A percentile compares a stretch with the other conserved stretches of the same genome.
These are phyloP conservation scores for Ensete glaucum DNA, from an alignment of 176 grass and related monocot species.

Conservation along the genomic window DNA sequence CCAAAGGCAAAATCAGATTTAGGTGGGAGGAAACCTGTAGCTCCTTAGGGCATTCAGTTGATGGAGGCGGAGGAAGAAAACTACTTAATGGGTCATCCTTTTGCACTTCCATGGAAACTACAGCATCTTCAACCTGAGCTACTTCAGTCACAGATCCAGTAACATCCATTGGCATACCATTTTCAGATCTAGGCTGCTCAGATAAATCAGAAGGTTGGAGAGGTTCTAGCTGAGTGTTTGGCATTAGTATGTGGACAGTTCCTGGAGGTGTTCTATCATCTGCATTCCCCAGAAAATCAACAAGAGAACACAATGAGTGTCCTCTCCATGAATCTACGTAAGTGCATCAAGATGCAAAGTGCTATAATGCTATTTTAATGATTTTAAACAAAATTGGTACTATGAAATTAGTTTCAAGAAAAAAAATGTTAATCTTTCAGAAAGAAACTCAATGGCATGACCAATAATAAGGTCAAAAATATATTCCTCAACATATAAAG, in stretches of 20 bases:
- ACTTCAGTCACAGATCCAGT: constrained; percentile 32
- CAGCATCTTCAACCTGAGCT: constrained; percentile 34
- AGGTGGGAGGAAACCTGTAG: neutral
- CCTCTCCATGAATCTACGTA: neutral
- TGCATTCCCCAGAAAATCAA: constrained; percentile 33
- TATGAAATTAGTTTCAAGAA: neutral
- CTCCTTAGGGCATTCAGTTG: constrained; percentile 39
- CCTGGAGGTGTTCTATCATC: constrained; percentile 46
- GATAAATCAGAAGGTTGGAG: constrained; percentile 35
- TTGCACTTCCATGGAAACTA: constrained; percentile 17
- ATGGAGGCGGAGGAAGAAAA: constrained; percentile 57
- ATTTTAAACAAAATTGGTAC: neutral
- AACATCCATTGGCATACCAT: constrained; percentile 28
- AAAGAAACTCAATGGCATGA: neutral
- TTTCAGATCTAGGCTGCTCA: constrained; percentile 36
- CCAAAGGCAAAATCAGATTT: neutral
- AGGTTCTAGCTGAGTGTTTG: constrained; percentile 37
- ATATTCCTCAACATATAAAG: too few species aligned
- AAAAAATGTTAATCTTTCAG: neutral
- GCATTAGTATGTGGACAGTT: constrained; percentile 37
- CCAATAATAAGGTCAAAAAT: too few species aligned
- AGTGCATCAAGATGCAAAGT: neutral
- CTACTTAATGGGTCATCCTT: constrained; percentile 46
- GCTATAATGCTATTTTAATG: neutral
- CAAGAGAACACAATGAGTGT: neutral